Conservation (phyloP, 495 filamentous ascomycete species). For the Daldinia concentrica region DNA sequence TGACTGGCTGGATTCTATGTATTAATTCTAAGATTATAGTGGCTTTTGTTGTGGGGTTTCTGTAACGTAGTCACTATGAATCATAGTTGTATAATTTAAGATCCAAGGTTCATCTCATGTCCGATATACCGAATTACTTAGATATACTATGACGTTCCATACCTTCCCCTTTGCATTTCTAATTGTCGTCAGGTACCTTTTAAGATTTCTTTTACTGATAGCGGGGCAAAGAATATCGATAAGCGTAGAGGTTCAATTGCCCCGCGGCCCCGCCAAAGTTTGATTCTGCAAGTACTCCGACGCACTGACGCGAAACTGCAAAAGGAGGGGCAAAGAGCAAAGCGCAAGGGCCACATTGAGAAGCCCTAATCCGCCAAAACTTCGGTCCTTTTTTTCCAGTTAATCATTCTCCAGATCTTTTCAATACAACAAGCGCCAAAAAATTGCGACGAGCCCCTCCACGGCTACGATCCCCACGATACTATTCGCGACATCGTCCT, state of each 20-base stretch:
- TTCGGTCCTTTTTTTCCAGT: conserved; percentile 30
- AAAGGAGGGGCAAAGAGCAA: conserved; percentile 9
- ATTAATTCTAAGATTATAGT: not conserved
- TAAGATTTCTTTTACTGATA: conserved; percentile 15
- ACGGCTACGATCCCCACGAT: conserved; percentile 30
- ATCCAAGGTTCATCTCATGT: not conserved
- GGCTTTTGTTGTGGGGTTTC: not conserved
- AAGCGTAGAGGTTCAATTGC: conserved; percentile 2
- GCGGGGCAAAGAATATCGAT: conserved; percentile 39
- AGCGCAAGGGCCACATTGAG: conserved; percentile 20
- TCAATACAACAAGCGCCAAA: conserved; percentile 29
- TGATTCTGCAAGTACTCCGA: not conserved
- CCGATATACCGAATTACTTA: not conserved
- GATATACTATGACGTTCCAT: not conserved
- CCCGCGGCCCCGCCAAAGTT: conserved; percentile 23
- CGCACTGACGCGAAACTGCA: not conserved
- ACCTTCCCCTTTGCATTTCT: conserved; percentile 14
- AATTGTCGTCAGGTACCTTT: not conserved
- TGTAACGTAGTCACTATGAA: conserved; percentile 1
- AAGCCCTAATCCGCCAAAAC: conserved; percentile 50
- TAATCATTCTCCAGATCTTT: conserved; percentile 16
- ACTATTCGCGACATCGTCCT: conserved; percentile 25
- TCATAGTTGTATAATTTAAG: not conserved
- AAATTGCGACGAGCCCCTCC: conserved; percentile 44
- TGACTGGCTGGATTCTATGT: not conserved